phyloP scores from a whole-genome alignment of 1,284 basidiomycete genomes.

The Rhodofomes roseus region DNA sequence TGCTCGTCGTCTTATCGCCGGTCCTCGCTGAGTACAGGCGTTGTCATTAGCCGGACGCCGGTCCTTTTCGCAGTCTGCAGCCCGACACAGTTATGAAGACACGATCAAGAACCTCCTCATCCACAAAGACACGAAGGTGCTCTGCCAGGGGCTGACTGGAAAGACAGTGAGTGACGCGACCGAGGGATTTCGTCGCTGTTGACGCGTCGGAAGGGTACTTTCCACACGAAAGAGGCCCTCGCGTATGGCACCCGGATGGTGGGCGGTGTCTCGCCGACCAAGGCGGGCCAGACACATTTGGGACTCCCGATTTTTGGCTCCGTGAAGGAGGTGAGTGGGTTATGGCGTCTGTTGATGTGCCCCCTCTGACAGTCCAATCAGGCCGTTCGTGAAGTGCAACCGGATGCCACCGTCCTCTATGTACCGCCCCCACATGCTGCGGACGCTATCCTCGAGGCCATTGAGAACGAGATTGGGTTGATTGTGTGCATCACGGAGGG shows the following conservation, averaged over 20 bases:
- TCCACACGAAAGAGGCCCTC: constrained; percentile 94
- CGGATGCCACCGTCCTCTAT: constrained; percentile 93
- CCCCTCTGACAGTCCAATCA: constrained; percentile 27
- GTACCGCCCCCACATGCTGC: constrained; percentile 92
- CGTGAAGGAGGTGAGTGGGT: constrained; percentile 75
- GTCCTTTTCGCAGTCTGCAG: constrained; percentile 74
- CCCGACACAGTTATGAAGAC: constrained; percentile 78
- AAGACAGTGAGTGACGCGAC: constrained; percentile 73
- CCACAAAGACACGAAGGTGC: constrained; percentile 92
- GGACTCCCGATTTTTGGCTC: constrained; percentile 94
- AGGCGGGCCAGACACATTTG: constrained; percentile 94
- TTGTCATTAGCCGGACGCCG: constrained; percentile 55
- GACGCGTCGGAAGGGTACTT: constrained; percentile 72
- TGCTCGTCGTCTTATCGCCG: not conserved
- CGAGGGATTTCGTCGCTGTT: not conserved
- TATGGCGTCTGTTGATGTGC: not conserved
- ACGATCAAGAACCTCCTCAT: constrained; percentile 91
- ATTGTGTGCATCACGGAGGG: constrained; percentile 98
- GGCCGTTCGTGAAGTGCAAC: constrained; percentile 82
- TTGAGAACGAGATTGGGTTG: constrained; percentile 93
- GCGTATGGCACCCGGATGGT: constrained; percentile 97
- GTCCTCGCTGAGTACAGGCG: constrained; percentile 10
- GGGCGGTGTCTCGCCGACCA: constrained; percentile 96
- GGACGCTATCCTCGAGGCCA: constrained; percentile 95
- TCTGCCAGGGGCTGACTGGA: constrained; percentile 94